Conservation (phyloP, 345 rosid genomes). For the Pelargonium nanum region DNA sequence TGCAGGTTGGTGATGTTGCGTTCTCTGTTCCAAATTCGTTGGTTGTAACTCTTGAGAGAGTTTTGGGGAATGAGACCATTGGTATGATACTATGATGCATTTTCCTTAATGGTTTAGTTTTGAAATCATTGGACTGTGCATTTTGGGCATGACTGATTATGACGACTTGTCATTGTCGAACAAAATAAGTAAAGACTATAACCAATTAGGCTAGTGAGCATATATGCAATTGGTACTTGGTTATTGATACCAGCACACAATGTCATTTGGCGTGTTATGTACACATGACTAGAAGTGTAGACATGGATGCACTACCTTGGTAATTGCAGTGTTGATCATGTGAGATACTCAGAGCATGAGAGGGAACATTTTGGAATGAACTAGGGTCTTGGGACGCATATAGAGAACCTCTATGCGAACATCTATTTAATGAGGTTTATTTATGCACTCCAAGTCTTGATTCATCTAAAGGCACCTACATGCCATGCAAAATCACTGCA, state of each 20-base stretch:
- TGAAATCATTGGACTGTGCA: not conserved
- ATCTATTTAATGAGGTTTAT: not conserved
- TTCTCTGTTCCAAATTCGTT: constrained; percentile 78
- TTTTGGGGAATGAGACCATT: constrained; percentile 81
- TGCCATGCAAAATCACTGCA: too few species aligned
- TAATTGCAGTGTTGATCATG: too few species aligned
- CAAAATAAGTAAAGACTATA: too few species aligned
- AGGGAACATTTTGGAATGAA: not conserved
- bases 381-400: not conserved
- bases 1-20: constrained; percentile 73
- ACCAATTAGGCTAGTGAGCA: not conserved
- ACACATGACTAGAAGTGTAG: too few species aligned
- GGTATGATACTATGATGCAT: constrained; percentile 63
- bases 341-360: not conserved
- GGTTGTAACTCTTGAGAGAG: constrained; percentile 93
- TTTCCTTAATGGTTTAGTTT: constrained; percentile 1
- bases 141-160: not conserved
- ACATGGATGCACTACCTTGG: too few species aligned
- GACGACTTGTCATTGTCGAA: not conserved
- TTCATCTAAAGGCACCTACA: too few species aligned
- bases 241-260: too few species aligned
- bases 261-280: not conserved
- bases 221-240: not conserved
- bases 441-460: not conserved
- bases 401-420: too few species aligned